Conservation (phyloP, 495 filamentous ascomycete species). For the Darksidea phi region DNA sequence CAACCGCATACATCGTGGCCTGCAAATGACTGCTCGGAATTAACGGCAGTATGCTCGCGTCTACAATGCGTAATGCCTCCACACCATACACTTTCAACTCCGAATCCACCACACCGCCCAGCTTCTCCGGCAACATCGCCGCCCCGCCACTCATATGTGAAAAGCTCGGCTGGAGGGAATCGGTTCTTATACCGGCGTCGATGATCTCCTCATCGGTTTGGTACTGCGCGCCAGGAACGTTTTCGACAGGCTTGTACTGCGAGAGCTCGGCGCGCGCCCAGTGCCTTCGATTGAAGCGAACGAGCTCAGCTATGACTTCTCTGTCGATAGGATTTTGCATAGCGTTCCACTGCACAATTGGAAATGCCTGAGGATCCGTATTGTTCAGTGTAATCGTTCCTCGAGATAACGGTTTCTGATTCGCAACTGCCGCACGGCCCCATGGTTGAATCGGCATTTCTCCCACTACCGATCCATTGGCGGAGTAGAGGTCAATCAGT, state of each 20-base stretch:
- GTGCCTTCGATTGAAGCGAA: conserved; percentile 6
- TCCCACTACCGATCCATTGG: background rate
- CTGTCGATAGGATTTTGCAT: conserved; percentile 25
- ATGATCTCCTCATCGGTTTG: conserved; percentile 25
- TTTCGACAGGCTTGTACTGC: conserved; percentile 18
- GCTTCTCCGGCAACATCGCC: conserved; percentile 32
- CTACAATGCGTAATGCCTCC: conserved; percentile 24
- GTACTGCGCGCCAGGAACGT: conserved; percentile 19
- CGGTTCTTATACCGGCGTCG: background rate
- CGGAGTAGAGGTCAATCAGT: background rate
- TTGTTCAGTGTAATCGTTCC: conserved; percentile 31
- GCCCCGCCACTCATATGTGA: conserved; percentile 7
- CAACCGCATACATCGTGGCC: conserved; percentile 33
- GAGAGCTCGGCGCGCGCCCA: conserved; percentile 5
- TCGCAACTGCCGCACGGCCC: background rate
- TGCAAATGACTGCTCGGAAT: conserved; percentile 21
- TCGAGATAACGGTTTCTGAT: conserved; percentile 15
- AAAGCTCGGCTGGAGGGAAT: conserved; percentile 1
- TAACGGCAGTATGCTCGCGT: conserved; percentile 35
- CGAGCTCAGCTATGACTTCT: conserved; percentile 2
- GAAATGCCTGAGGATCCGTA: conserved; percentile 14
- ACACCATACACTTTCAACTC: conserved; percentile 33
- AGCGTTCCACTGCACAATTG: conserved; percentile 27
- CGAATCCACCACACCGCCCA: conserved; percentile 30
- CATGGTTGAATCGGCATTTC: conserved; percentile 4